Conservation (phyloP, 2,329 filamentous ascomycete species). For the Colletotrichum eremochloae region DNA sequence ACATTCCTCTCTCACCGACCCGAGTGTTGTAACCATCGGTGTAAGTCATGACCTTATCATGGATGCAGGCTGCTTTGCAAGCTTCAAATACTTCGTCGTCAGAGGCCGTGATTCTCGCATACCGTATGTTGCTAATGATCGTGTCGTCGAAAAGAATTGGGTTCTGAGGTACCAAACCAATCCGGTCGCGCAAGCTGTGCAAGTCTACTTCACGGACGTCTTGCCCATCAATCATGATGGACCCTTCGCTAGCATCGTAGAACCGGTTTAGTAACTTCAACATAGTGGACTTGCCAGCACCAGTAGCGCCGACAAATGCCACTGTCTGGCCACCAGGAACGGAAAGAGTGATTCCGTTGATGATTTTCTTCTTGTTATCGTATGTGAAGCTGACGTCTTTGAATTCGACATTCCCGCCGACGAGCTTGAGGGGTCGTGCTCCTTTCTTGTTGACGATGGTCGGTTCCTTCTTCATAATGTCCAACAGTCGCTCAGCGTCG, state of each 20-base stretch:
- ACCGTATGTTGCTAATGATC: conserved; percentile 71
- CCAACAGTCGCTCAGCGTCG: conserved; percentile 68
- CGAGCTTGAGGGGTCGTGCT: conserved; percentile 63
- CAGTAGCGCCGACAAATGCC: conserved; percentile 72
- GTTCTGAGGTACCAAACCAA: conserved; percentile 69
- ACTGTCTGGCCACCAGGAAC: conserved; percentile 66
- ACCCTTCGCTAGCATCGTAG: conserved; percentile 68
- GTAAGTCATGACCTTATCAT: conserved; percentile 69
- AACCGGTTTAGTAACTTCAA: conserved; percentile 71
- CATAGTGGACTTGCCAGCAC: conserved; percentile 71
- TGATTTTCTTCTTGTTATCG: conserved; percentile 69
- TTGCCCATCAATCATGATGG: conserved; percentile 68
- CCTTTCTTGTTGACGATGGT: conserved; percentile 65
- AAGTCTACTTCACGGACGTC: conserved; percentile 68
- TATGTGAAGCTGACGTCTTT: conserved; percentile 70
- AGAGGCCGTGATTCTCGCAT: conserved; percentile 66
- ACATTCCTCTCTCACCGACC: conserved; percentile 66
- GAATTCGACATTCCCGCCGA: conserved; percentile 68
- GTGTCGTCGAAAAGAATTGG: conserved; percentile 70
- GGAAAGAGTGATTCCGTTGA: conserved; percentile 66
- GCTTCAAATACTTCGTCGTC: conserved; percentile 69
- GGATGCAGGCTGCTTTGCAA: conserved; percentile 68
- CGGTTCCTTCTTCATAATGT: conserved; percentile 70
- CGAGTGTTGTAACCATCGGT: conserved; percentile 64
- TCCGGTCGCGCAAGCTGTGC: conserved; percentile 64